Conservation (phyloP, 1,284 basidiomycete species). For the Ganoderma multipileum region DNA sequence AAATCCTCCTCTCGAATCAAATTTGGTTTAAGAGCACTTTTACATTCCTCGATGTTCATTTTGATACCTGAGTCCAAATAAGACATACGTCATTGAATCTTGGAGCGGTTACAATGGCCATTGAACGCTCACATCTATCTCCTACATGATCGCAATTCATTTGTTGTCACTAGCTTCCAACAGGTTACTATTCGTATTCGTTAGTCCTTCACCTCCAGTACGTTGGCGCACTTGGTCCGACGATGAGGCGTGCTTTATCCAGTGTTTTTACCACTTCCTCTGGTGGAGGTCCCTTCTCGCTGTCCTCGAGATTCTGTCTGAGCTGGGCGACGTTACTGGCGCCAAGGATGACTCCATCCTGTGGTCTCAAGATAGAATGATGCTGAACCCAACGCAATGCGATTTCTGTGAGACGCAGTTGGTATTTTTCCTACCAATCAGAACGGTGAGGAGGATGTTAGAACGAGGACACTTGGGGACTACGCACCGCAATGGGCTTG, state of each 20-base stretch:
- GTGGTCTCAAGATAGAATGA: slow-evolving; percentile 49
- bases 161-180: neutral
- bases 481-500: slow-evolving; percentile 43
- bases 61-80: neutral
- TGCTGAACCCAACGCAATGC: slow-evolving; percentile 54
- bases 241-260: slow-evolving; percentile 56
- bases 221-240: slow-evolving; percentile 49
- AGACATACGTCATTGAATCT: neutral
- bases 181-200: neutral
- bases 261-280: slow-evolving; percentile 56
- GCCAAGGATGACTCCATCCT: slow-evolving; percentile 50
- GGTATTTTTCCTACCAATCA: slow-evolving; percentile 45
- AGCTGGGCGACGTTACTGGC: slow-evolving; percentile 48
- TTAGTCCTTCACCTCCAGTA: slow-evolving; percentile 53
- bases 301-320: slow-evolving; percentile 45
- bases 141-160: neutral
- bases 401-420: slow-evolving; percentile 50
- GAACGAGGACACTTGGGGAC: neutral
- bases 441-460: neutral
- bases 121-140: neutral
- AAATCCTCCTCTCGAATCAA: neutral
- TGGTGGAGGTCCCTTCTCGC: slow-evolving; percentile 57
- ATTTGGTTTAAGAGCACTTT: neutral
- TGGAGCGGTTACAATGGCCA: neutral
- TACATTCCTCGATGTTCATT: neutral